phyloP scores from a whole-genome alignment of 2,329 filamentous ascomycete genomes.

The Pseudopyrenochaeta lycopersici region DNA sequence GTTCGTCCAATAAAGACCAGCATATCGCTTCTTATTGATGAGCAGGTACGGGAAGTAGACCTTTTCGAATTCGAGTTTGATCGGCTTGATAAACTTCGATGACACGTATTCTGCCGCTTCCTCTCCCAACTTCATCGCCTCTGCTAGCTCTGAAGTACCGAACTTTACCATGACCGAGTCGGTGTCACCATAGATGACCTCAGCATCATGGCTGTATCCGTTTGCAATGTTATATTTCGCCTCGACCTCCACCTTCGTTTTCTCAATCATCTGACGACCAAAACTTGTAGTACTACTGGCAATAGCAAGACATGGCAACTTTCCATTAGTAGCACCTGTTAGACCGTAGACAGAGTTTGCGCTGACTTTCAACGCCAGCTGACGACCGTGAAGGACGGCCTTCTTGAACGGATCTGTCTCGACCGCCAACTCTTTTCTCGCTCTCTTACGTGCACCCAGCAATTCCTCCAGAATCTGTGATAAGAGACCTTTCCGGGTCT shows the following conservation, averaged over 20 bases:
- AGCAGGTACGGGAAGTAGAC: conserved; percentile 97
- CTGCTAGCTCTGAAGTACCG: conserved; percentile 83
- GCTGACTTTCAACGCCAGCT: conserved; percentile 93
- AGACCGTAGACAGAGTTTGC: conserved; percentile 98
- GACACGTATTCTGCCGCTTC: conserved; percentile 91
- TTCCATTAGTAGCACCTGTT: conserved; percentile 94
- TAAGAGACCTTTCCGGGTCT: conserved; percentile 88
- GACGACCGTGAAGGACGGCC: conserved; percentile 95
- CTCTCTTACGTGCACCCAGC: conserved; percentile 88
- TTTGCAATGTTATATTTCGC: conserved; percentile 89
- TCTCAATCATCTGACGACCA: conserved; percentile 98
- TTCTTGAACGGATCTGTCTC: conserved; percentile 98
- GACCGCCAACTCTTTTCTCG: conserved; percentile 85
- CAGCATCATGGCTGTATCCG: conserved; percentile 91
- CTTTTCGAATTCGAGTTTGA: conserved; percentile 99
- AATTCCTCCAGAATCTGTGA: conserved; percentile 96
- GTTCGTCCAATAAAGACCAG: conserved; percentile 96
- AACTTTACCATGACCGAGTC: conserved; percentile 99
- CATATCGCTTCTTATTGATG: conserved; percentile 99
- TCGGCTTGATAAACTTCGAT: conserved; percentile 91
- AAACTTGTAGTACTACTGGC: conserved; percentile 97
- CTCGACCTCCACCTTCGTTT: conserved; percentile 96
- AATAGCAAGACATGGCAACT: conserved; percentile 92
- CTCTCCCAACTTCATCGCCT: conserved; percentile 94
- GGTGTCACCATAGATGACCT: conserved; percentile 98